Conservation (phyloP, 495 filamentous ascomycete species). For the Penicillium maclennaniae region DNA sequence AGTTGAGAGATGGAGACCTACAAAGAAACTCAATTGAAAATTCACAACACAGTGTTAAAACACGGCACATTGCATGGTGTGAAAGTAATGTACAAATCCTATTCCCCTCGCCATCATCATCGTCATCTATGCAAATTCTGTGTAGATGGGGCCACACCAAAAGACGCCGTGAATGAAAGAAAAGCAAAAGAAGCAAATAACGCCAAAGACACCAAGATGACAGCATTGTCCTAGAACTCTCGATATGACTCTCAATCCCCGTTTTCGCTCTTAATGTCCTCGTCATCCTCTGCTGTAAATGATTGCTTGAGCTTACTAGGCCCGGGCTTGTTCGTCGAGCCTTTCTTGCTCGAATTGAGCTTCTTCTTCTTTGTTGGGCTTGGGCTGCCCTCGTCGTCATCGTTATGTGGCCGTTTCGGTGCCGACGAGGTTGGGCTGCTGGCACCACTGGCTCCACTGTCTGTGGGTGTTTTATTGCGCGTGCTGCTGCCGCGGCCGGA, state of each 20-base stretch:
- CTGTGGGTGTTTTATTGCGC: constrained; percentile 45
- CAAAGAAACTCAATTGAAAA: not conserved
- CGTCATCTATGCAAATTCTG: constrained; percentile 32
- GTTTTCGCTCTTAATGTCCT: constrained; percentile 29
- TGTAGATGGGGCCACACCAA: constrained; percentile 15
- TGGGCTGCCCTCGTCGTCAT: constrained; percentile 37
- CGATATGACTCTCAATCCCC: constrained; percentile 17
- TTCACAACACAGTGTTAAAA: constrained; percentile 7
- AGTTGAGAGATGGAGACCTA: not conserved
- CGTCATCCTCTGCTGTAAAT: constrained; percentile 30
- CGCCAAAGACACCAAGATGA: constrained; percentile 17
- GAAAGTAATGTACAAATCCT: constrained; percentile 30
- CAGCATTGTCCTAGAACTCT: not conserved
- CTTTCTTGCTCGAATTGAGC: constrained; percentile 38
- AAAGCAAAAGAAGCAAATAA: constrained; percentile 4
- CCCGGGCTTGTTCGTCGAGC: constrained; percentile 35
- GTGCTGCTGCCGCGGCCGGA: constrained; percentile 61
- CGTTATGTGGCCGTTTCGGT: constrained; percentile 36
- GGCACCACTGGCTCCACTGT: constrained; percentile 32
- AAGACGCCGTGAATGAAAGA: constrained; percentile 21
- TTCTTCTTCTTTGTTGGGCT: constrained; percentile 47
- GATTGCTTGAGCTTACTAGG: constrained; percentile 47
- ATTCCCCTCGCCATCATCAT: constrained; percentile 21
- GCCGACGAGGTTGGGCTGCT: constrained; percentile 36
- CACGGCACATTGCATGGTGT: constrained; percentile 21